Conservation (phyloP, 345 rosid species). For the Citrus cavaleriei region DNA sequence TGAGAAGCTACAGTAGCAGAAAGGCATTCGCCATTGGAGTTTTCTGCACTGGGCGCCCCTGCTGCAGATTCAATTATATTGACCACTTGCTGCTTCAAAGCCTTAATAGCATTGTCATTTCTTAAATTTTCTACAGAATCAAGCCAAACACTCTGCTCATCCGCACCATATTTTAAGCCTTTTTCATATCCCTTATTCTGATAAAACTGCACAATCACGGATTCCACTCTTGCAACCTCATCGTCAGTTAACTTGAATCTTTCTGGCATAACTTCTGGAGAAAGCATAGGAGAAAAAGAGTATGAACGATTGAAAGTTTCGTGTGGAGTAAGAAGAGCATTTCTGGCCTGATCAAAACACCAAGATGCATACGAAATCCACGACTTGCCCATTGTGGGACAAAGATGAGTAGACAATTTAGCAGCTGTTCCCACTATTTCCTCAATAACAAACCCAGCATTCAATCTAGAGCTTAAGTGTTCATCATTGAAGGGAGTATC, state of each 20-base stretch:
- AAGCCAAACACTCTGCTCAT: conserved; percentile 24
- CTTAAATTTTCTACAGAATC: conserved; percentile 35
- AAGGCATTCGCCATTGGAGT: conserved; percentile 46
- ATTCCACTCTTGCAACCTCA: conserved; percentile 52
- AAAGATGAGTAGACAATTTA: conserved; percentile 78
- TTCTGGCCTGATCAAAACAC: conserved; percentile 80
- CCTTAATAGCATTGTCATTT: conserved; percentile 25
- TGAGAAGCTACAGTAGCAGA: conserved; percentile 63
- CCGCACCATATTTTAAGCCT: conserved; percentile 23
- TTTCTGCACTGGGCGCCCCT: conserved; percentile 68
- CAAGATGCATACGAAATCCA: conserved; percentile 94
- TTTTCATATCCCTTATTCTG: conserved; percentile 27
- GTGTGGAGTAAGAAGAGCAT: conserved; percentile 34
- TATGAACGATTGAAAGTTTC: conserved; percentile 41
- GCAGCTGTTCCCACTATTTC: conserved; percentile 71
- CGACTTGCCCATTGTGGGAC: conserved; percentile 82
- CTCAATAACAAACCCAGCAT: conserved; percentile 40
- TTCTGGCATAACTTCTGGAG: conserved; percentile 55
- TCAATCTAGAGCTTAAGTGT: conserved; percentile 28
- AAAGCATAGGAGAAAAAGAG: conserved; percentile 58
- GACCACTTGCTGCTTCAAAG: conserved; percentile 50
- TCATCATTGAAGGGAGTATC: conserved; percentile 27
- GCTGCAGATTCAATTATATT: conserved; percentile 68
- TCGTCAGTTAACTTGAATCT: conserved; percentile 66
- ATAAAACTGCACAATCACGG: conserved; percentile 39